Percentiles rank a stretch among this genome's conserved stretches.
Evolutionary conservation across 2,329 filamentous ascomycete species (phyloP).

Genomic region (Talaromyces verruculosus): DNA sequence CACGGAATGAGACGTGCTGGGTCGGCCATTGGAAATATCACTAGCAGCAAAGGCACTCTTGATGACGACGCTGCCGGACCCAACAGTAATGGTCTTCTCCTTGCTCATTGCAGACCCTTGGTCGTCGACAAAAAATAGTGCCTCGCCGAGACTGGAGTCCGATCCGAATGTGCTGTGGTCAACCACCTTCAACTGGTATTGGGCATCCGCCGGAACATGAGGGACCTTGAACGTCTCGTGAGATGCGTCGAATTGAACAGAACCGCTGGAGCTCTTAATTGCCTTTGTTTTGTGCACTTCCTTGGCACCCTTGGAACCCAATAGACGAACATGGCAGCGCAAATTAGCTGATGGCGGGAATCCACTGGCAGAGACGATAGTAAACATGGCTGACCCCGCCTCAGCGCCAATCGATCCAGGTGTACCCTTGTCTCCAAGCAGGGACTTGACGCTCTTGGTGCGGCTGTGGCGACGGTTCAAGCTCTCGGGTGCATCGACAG

Average conservation of each 20-base stretch:
- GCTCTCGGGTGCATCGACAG: constrained; percentile 23
- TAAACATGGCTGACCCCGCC: constrained; percentile 74
- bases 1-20: constrained; percentile 39
- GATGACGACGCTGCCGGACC: constrained; percentile 68
- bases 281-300: constrained; percentile 90
- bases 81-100: constrained; percentile 74
- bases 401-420: constrained; percentile 47
- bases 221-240: constrained; percentile 72
- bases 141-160: constrained; percentile 81
- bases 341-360: constrained; percentile 75
- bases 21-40: constrained; percentile 43
- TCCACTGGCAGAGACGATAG: constrained; percentile 72
- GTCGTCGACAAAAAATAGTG: constrained; percentile 89
- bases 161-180: constrained; percentile 81
- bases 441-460: constrained; percentile 50
- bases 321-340: constrained; percentile 70
- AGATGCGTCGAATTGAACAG: constrained; percentile 64
- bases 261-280: constrained; percentile 66
- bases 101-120: constrained; percentile 60
- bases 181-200: constrained; percentile 83
- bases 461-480: constrained; percentile 46
- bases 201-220: constrained; percentile 72
- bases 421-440: constrained; percentile 50
- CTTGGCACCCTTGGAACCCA: constrained; percentile 67
- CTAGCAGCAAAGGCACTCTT: constrained; percentile 68